Evolutionary conservation across 257 asterid genomes (phyloP), one percentile per base, ranked within the genome.

Genomic region (Petunia axillaris): DNA sequence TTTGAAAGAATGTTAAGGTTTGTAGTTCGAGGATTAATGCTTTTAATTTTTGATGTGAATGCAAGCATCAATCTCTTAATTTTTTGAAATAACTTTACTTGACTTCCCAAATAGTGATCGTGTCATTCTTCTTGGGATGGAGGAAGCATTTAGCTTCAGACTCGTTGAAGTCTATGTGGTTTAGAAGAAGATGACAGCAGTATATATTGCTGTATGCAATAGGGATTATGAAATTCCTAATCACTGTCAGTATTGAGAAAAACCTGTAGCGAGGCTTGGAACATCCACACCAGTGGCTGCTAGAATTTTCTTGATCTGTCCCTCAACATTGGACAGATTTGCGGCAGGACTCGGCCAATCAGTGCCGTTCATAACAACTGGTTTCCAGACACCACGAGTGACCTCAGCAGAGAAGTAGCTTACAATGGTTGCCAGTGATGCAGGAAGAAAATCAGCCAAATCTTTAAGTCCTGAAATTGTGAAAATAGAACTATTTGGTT

Each of bases 331-430:
- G 65, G 91, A 88, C 68, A 95, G 93, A 89, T 95, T 93, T 71
- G 98, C 96, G 60, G 94, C 98, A 9, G 99, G 99, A 81, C 99
- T 95, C 3, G 99, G 99, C 99, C 99, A 95, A 86, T 95, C 99
- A 1, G 98, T 92, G 76, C 99, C 99, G 75, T 95, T 95, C 99
- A 95, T 95, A 79, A 86, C 89, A 85, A 91, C 98, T 10, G 97
- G 90, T 84, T 95, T 92, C 99, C 99, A 95, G 43, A 95, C 91
- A 66, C 98, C 99, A 78, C 99, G 99, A 62, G 97, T 95, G 67
- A 95, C 98, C 90, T 95, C 98, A 80, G 99, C 99, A 9, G 99
- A 95, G 88, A 95, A 90, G 86, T 93, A 95, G 82, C 99, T 95
- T 50, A 92, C 98, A 25, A 95, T 95, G 80, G 97, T 91, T 78